A percentile compares a stretch with the other conserved stretches of the same genome.
phyloP scores from a whole-genome alignment of 306 rosid species.

The Clitoria ternatea region DNA sequence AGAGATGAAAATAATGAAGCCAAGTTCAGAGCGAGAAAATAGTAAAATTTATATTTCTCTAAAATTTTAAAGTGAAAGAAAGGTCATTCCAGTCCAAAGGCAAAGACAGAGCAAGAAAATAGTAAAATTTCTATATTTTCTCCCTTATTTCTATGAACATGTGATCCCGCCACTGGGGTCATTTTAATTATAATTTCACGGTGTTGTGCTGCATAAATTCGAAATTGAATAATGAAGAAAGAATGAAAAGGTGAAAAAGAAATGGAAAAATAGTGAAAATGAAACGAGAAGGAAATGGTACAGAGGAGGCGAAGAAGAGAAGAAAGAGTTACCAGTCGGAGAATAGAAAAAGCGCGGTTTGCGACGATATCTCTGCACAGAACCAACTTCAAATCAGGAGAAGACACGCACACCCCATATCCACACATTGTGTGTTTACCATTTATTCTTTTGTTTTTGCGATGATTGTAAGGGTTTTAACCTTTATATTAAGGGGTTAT shows the following conservation, averaged over 20 bases:
- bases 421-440: slow-evolving; percentile 6
- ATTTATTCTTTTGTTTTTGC: neutral
- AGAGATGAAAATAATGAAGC: neutral
- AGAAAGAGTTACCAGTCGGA: neutral
- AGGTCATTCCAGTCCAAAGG: neutral
- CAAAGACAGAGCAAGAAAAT: neutral
- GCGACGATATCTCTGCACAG: slow-evolving; percentile 19
- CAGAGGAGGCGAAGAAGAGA: neutral
- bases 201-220: neutral
- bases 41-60: too few species aligned
- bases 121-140: too few species aligned
- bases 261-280: neutral
- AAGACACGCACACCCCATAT: slow-evolving; percentile 36
- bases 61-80: neutral
- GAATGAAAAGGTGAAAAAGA: neutral
- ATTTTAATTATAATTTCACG: neutral
- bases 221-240: neutral
- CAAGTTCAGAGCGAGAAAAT: neutral
- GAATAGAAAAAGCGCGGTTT: slow-evolving; percentile 10
- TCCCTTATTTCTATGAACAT: neutral
- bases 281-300: neutral
- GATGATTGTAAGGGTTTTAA: too few species aligned
- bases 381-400: slow-evolving; percentile 21
- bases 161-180: neutral
- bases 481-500: too few species aligned